Conservation (phyloP, 805 yeast genomes). For the Candida hungchunana region DNA sequence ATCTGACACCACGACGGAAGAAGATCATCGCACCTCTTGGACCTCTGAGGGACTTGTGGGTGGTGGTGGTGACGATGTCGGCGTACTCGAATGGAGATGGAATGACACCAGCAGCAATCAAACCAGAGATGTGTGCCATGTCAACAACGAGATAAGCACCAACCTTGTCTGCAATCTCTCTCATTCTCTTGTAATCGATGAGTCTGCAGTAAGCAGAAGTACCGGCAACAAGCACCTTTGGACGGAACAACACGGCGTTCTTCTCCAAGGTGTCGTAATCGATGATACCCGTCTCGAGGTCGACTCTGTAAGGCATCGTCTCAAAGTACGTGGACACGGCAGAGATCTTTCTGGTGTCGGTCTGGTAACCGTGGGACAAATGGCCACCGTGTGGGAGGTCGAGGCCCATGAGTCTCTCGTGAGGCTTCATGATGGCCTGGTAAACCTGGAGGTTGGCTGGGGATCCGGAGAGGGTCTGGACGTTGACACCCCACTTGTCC, state of each 20-base stretch:
- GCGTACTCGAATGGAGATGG: conserved; percentile 96
- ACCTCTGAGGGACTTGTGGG: conserved; percentile 98
- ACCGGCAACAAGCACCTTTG: conserved; percentile 95
- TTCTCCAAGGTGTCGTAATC: conserved; percentile 94
- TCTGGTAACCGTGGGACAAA: conserved; percentile 97
- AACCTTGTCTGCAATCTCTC: conserved; percentile 93
- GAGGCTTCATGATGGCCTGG: conserved; percentile 91
- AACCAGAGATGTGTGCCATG: conserved; percentile 98
- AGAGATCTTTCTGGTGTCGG: conserved; percentile 88
- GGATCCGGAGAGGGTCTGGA: conserved; percentile 93
- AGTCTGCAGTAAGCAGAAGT: conserved; percentile 97
- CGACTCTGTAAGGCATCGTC: conserved; percentile 97
- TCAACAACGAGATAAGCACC: conserved; percentile 95
- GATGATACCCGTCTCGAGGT: conserved; percentile 87
- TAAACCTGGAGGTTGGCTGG: conserved; percentile 98
- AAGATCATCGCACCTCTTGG: conserved; percentile 99
- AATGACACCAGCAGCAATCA: conserved; percentile 92
- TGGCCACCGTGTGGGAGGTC: conserved; percentile 99
- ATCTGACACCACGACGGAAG: conserved; percentile 92
- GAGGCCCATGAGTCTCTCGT: conserved; percentile 96
- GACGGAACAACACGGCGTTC: conserved; percentile 89
- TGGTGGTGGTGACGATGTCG: conserved; percentile 96
- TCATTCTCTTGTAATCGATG: conserved; percentile 95
- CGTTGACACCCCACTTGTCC: conserved; percentile 96
- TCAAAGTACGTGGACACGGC: conserved; percentile 95